A percentile compares a stretch with the other conserved stretches of the same genome.
These are phyloP conservation scores for Trichoderma asperellum DNA, from an alignment of 2,329 filamentous ascomycete genomes.

Conservation along the genomic window DNA sequence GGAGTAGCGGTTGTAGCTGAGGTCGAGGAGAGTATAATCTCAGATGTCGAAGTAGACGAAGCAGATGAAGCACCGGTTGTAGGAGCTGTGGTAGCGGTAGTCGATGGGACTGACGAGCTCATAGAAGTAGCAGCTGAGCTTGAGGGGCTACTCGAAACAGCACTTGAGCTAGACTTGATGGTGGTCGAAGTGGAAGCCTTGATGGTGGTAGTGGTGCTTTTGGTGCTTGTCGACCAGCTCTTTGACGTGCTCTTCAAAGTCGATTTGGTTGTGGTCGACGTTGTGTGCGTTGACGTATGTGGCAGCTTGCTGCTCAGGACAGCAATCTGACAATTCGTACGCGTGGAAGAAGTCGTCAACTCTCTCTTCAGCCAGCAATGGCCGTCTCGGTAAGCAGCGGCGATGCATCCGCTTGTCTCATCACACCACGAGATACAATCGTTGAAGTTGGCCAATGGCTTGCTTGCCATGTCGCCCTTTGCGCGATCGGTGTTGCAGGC, in stretches of 20 bases:
- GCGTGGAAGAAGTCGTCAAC: neutral
- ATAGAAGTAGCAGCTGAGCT: neutral
- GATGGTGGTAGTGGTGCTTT: neutral
- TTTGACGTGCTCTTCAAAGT: neutral
- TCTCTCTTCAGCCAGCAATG: slow-evolving; percentile 10
- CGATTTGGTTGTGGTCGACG: neutral
- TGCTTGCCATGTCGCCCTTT: neutral
- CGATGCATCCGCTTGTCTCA: neutral
- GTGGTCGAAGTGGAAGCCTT: neutral
- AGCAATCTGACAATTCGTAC: slow-evolving; percentile 4
- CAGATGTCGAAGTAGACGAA: too few species aligned
- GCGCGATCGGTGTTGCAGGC: neutral
- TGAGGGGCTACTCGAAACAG: neutral
- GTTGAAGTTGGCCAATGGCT: neutral
- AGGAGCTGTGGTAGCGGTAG: neutral
- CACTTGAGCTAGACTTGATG: neutral
- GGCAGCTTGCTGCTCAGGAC: slow-evolving; percentile 14
- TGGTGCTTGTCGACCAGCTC: neutral
- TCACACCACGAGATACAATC: slow-evolving; percentile 12
- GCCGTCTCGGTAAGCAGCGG: slow-evolving; percentile 4
- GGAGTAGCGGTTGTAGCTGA: neutral
- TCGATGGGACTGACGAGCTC: neutral
- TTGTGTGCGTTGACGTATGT: neutral
- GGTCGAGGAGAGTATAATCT: too few species aligned
- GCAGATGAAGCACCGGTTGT: neutral